Evolutionary conservation across 208 protist genomes (phyloP).

Genomic region (Entamoeba histolytica): DNA sequence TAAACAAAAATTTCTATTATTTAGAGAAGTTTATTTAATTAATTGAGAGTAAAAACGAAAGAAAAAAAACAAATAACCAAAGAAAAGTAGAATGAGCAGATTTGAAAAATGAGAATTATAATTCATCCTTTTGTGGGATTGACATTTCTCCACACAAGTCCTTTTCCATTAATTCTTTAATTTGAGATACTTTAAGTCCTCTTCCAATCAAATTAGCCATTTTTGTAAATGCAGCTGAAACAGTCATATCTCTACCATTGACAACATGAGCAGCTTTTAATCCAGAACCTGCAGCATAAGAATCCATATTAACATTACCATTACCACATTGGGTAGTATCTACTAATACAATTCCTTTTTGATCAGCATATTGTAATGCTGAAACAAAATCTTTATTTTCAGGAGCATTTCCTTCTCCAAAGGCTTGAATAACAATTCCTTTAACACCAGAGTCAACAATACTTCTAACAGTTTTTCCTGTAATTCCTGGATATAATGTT

Average conservation of each 20-base stretch:
- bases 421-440: slow-evolving; percentile 60
- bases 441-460: slow-evolving; percentile 19
- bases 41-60: no score
- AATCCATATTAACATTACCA: slow-evolving; percentile 31
- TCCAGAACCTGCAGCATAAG: slow-evolving; percentile 44
- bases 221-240: slow-evolving; percentile 14
- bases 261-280: background rate
- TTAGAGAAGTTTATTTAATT: no score
- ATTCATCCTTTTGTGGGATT: background rate
- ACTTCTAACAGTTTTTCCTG: background rate
- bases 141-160: background rate
- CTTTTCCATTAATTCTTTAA: background rate
- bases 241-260: background rate
- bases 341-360: slow-evolving; percentile 57
- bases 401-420: slow-evolving; percentile 68
- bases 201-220: background rate
- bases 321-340: slow-evolving; percentile 49
- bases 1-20: no score
- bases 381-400: slow-evolving; percentile 44
- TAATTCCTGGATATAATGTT: slow-evolving; percentile 52
- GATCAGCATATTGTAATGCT: slow-evolving; percentile 38
- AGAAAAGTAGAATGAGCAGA: no score
- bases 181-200: background rate
- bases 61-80: no score
- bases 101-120: no score